Evolutionary conservation across 2,329 filamentous ascomycete species (phyloP), one percentile per base, ranked within the genome.

Genomic region (Zymoseptoria tritici): DNA sequence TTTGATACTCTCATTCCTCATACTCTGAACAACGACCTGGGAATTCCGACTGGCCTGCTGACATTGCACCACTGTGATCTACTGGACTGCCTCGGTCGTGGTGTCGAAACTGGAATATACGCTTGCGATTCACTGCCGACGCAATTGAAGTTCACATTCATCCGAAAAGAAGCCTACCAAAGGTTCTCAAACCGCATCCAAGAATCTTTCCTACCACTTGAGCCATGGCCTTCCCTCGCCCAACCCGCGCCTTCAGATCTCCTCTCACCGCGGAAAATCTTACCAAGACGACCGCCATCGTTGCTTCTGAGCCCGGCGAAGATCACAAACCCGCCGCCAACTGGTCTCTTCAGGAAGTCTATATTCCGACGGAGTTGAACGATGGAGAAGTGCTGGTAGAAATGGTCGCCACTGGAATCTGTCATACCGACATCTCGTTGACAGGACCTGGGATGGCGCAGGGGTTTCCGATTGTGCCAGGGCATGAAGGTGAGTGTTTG

Each of bases 341-440:
- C 24, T 65, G 65, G 65, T 24, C 29, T 1, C 56, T 66, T 50
- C 52, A 59, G 54, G 60, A 65, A 7, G 60, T 65, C 36, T 60
- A 54, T 55, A 60, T 64, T 1, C 65, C 64, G 13, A 63, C 64
- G 16, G 54, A 57, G 22, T 58, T 65, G 50, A 59, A 63, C 22
- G 59, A 62, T 36, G 60, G 62, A 49, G 68, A 71, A 54, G 46
- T 71, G 22, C 56, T 71, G 19, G 60, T 71, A 55, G 64, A 69
- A 42, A 67, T 67, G 54, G 61, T 68, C 6, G 67, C 67, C 4
- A 62, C 62, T 16, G 65, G 67, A 6, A 66, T 69, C 29, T 70
- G 68, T 42, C 66, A 69, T 50, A 67, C 67, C 9, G 68, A 70
- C 51, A 53, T 53, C 11, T 53, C 52, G 20, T 29, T 53, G 11